Evolutionary conservation across 441 rosid genomes (phyloP).

Genomic region (Pelargonium cotyledonis): DNA sequence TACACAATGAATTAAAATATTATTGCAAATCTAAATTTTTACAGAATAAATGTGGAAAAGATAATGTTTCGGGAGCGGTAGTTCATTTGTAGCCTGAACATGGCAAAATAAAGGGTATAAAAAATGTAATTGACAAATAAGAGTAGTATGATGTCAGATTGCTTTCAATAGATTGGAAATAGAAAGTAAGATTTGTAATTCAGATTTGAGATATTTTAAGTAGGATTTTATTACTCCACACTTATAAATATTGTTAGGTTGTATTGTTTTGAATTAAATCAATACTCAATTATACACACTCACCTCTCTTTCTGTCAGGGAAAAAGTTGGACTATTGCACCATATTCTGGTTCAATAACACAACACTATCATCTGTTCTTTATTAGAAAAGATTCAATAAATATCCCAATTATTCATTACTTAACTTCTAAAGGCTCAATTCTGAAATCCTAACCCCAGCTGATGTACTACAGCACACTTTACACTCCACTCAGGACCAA

Average conservation of each 20-base stretch:
- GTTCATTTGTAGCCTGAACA: background rate
- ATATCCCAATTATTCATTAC: background rate
- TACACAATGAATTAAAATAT: background rate
- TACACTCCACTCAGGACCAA: background rate
- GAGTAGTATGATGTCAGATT: background rate
- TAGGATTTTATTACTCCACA: too few relatives aligned
- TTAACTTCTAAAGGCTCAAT: background rate
- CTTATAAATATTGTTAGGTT: background rate
- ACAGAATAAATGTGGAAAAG: background rate
- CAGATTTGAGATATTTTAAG: background rate
- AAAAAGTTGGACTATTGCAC: background rate
- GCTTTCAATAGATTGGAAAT: background rate
- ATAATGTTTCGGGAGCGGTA: constrained; percentile 5
- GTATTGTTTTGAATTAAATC: background rate
- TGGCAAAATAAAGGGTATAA: background rate
- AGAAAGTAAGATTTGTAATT: background rate
- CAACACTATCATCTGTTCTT: background rate
- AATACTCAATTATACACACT: background rate
- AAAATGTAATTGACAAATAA: constrained; percentile 1
- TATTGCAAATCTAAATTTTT: background rate
- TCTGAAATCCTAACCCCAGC: background rate
- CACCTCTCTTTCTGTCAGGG: background rate
- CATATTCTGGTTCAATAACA: background rate
- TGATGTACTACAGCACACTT: background rate
- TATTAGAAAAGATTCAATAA: background rate